phyloP scores from a whole-genome alignment of 2,329 filamentous ascomycete species.

The Verticillium klebahnii region DNA sequence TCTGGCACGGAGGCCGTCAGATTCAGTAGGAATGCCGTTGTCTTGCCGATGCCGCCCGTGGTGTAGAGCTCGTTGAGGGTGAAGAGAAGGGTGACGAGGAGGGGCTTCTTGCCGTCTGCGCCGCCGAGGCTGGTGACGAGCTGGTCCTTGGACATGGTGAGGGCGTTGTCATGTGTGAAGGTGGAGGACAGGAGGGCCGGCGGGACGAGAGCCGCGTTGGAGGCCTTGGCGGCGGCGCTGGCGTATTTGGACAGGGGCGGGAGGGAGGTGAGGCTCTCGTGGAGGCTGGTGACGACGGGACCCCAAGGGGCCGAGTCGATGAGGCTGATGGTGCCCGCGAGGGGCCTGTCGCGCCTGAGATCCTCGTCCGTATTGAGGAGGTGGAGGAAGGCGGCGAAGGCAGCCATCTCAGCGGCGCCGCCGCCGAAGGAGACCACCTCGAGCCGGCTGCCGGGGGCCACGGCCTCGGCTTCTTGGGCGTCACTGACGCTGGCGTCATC shows the following conservation, averaged over 20 bases:
- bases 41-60: constrained; percentile 63
- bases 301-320: constrained; percentile 82
- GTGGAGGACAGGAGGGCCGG: constrained; percentile 29
- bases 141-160: constrained; percentile 31
- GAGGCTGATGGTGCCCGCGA: constrained; percentile 49
- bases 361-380: constrained; percentile 2
- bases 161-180: constrained; percentile 45
- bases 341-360: background rate
- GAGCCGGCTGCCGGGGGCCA: constrained; percentile 17
- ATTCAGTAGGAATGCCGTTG: constrained; percentile 69
- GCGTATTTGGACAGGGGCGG: constrained; percentile 48
- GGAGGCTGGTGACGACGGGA: constrained; percentile 54
- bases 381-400: constrained; percentile 41
- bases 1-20: constrained; percentile 55
- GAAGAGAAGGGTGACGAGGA: constrained; percentile 81
- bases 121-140: constrained; percentile 26
- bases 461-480: background rate
- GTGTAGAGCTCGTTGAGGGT: constrained; percentile 95
- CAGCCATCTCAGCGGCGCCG: constrained; percentile 58
- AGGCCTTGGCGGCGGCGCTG: constrained; percentile 37
- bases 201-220: constrained; percentile 39
- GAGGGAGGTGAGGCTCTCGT: constrained; percentile 47
- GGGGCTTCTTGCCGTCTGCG: constrained; percentile 19
- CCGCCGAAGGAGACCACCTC: constrained; percentile 48
- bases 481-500: constrained; percentile 2